Evolutionary conservation across 2,329 filamentous ascomycete species (phyloP).

Genomic region (Penicillium sp.): DNA sequence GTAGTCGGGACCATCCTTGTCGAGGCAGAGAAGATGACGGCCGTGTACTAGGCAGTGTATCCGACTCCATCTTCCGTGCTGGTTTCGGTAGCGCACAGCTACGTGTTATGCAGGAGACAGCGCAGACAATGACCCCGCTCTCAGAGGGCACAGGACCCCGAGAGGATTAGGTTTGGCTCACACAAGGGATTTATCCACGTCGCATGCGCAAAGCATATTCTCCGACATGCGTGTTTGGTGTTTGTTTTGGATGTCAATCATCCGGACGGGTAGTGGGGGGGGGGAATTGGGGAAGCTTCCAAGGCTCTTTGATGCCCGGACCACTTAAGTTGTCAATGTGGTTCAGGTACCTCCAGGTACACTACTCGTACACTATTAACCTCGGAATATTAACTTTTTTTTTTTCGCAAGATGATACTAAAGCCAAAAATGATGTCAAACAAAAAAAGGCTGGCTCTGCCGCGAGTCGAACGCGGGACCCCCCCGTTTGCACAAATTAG

Average conservation of each 20-base stretch:
- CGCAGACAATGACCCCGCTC: conserved; percentile 24
- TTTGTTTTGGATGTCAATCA: background rate
- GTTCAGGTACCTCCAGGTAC: background rate
- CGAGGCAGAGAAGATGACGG: conserved; percentile 31
- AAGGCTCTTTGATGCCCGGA: background rate
- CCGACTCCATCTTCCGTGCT: conserved; percentile 34
- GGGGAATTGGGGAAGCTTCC: background rate
- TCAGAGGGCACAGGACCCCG: conserved; percentile 11
- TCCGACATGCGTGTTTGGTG: conserved; percentile 23
- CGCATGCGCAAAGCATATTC: conserved; percentile 19
- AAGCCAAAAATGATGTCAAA: no score
- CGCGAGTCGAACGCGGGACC: background rate
- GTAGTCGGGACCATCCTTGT: conserved; percentile 34
- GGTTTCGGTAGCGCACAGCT: background rate
- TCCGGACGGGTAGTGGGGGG: background rate
- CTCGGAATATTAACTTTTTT: background rate
- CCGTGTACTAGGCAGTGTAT: conserved; percentile 28
- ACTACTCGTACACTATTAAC: no score
- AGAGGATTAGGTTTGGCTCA: conserved; percentile 17
- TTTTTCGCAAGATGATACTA: background rate
- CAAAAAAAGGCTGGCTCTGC: background rate
- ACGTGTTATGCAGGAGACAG: conserved; percentile 18
- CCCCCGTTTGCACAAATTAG: background rate
- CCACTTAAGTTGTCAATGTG: background rate
- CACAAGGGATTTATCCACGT: conserved; percentile 22